phyloP scores from a whole-genome alignment of 2,329 filamentous ascomycete species.

The Botryosphaeria dothidea region DNA sequence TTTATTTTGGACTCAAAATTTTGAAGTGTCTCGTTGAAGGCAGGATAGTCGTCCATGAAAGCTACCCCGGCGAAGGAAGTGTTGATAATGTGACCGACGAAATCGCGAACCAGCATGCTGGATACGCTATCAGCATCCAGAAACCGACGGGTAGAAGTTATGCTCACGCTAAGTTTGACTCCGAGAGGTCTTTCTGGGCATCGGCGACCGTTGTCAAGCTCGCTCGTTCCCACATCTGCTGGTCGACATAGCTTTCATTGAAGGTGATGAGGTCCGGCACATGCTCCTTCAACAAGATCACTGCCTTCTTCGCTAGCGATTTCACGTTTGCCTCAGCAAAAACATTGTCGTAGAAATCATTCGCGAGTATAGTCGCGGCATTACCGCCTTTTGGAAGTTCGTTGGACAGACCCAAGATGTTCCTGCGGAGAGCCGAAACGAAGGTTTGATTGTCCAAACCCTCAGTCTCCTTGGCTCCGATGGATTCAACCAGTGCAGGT shows the following conservation, averaged over 20 bases:
- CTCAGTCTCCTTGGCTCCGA: not conserved
- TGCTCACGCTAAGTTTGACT: slow-evolving; percentile 48
- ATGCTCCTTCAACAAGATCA: slow-evolving; percentile 43
- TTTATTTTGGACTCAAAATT: slow-evolving; percentile 56
- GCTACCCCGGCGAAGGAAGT: slow-evolving; percentile 55
- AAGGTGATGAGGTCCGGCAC: slow-evolving; percentile 62
- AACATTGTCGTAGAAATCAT: slow-evolving; percentile 42
- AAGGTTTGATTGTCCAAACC: slow-evolving; percentile 1
- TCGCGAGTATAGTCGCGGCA: slow-evolving; percentile 20
- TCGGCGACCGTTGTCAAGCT: slow-evolving; percentile 42
- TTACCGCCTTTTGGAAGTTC: not conserved
- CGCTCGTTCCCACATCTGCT: slow-evolving; percentile 63
- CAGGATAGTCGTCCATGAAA: slow-evolving; percentile 53
- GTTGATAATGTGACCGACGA: slow-evolving; percentile 54
- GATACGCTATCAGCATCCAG: slow-evolving; percentile 31
- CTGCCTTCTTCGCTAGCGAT: slow-evolving; percentile 40
- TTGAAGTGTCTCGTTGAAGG: slow-evolving; percentile 57
- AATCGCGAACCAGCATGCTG: slow-evolving; percentile 54
- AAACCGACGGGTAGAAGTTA: slow-evolving; percentile 19
- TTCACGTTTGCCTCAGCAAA: slow-evolving; percentile 50
- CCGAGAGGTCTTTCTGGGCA: slow-evolving; percentile 47
- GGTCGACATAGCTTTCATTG: slow-evolving; percentile 60
- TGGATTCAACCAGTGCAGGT: not conserved
- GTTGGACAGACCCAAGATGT: slow-evolving; percentile 1
- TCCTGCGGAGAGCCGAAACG: slow-evolving; percentile 4